Percentiles rank a stretch among this genome's conserved stretches.
Conservation (phyloP, 352 stramenopile genomes). For the Lagenidium sp. region DNA sequence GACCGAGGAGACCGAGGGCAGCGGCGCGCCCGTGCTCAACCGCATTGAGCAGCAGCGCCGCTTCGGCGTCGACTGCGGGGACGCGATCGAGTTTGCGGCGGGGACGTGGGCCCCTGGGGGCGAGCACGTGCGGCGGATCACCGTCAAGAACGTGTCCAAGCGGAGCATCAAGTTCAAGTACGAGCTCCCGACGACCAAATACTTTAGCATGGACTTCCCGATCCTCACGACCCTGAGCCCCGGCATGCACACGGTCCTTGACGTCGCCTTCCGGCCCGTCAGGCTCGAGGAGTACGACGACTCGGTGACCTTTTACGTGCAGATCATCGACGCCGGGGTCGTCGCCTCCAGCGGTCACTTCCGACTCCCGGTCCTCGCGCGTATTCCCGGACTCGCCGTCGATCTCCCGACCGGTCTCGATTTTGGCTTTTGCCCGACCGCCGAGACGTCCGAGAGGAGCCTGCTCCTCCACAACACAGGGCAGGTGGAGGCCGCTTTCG, state of each 20-base stretch:
- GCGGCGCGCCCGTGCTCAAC: conserved; percentile 38
- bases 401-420: conserved; percentile 58
- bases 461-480: conserved; percentile 84
- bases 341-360: conserved; percentile 66
- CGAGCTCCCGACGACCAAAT: conserved; percentile 86
- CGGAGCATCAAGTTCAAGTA: conserved; percentile 91
- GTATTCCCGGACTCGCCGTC: conserved; percentile 64
- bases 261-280: conserved; percentile 88
- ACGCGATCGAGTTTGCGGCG: conserved; percentile 81
- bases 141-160: conserved; percentile 86
- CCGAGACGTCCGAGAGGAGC: conserved; percentile 57
- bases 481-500: conserved; percentile 77
- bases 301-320: conserved; percentile 83
- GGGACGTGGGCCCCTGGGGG: conserved; percentile 87
- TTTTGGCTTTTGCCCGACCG: conserved; percentile 87
- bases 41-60: conserved; percentile 61
- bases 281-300: conserved; percentile 89
- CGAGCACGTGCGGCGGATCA: conserved; percentile 87
- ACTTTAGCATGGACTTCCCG: conserved; percentile 93
- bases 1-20: too few species aligned
- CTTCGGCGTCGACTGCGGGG: conserved; percentile 76
- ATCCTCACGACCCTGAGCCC: conserved; percentile 83
- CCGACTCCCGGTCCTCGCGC: conserved; percentile 76
- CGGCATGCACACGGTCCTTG: conserved; percentile 76
- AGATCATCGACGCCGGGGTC: conserved; percentile 75